phyloP scores from a whole-genome alignment of 2,329 filamentous ascomycete species.

The Cladosporium cucumerinum region DNA sequence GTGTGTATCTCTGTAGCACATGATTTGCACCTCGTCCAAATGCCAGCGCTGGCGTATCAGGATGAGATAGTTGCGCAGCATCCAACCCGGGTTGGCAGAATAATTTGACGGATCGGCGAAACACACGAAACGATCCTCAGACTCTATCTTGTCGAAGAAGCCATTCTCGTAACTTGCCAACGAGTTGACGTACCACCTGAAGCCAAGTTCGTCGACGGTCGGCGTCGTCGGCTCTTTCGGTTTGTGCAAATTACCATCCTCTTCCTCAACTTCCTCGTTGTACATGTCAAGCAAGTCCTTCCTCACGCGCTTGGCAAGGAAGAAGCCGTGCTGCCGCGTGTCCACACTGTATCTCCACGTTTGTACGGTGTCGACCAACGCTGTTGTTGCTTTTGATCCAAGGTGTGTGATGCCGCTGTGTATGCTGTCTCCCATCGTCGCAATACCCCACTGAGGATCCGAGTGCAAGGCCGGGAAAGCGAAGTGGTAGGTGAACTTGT shows the following conservation, averaged over 20 bases:
- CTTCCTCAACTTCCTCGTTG: conserved; percentile 34
- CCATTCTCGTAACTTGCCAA: conserved; percentile 77
- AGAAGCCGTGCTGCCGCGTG: conserved; percentile 85
- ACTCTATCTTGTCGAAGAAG: conserved; percentile 72
- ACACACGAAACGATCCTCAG: conserved; percentile 75
- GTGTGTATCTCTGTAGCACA: conserved; percentile 87
- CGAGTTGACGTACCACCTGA: conserved; percentile 72
- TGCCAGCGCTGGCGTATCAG: conserved; percentile 79
- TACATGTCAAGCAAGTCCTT: conserved; percentile 29
- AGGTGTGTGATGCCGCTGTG: conserved; percentile 51
- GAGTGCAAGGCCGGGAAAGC: conserved; percentile 92
- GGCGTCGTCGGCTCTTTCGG: conserved; percentile 50
- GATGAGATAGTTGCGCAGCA: conserved; percentile 81
- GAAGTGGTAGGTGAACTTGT: conserved; percentile 98
- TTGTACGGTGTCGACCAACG: conserved; percentile 76
- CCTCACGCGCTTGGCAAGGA: conserved; percentile 77
- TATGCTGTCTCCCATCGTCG: conserved; percentile 32
- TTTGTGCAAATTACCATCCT: conserved; percentile 37
- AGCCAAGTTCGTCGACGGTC: conserved; percentile 56
- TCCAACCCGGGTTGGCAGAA: conserved; percentile 83
- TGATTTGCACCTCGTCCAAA: conserved; percentile 71
- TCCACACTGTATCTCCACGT: conserved; percentile 85
- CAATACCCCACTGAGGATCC: conserved; percentile 73
- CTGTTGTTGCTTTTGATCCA: conserved; percentile 66
- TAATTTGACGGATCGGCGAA: conserved; percentile 95